phyloP scores from a whole-genome alignment of 176 grass and related monocot genomes.

The Oryza longistaminata region DNA sequence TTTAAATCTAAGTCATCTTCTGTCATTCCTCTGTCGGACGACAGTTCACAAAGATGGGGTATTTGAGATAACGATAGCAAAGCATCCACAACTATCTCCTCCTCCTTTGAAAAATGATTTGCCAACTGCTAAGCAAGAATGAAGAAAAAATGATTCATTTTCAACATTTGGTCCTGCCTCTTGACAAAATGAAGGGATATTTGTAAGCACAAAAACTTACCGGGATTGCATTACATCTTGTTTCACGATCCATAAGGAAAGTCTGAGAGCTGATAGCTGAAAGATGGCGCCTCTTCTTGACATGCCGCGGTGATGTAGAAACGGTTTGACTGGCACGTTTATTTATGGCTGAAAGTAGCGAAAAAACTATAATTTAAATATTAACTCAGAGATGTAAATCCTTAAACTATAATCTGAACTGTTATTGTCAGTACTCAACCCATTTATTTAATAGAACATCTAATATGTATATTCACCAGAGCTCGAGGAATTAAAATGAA shows the following conservation, averaged over 20 bases:
- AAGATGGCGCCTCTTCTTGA: conserved; percentile 55
- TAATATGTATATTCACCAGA: background rate
- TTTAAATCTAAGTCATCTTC: conserved; percentile 32
- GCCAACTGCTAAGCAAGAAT: conserved; percentile 40
- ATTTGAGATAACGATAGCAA: conserved; percentile 46
- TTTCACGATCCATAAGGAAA: conserved; percentile 1
- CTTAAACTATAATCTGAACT: background rate
- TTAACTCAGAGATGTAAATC: background rate
- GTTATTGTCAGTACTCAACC: background rate
- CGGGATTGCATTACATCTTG: conserved; percentile 16
- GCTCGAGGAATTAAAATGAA: background rate
- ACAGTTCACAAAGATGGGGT: conserved; percentile 1
- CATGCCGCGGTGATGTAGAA: conserved; percentile 34
- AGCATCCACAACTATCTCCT: conserved; percentile 59
- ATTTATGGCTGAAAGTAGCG: conserved; percentile 60
- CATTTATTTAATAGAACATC: background rate
- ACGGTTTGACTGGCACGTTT: conserved; percentile 29
- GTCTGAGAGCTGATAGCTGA: conserved; percentile 46
- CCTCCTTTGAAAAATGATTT: conserved; percentile 49
- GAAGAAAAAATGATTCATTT: background rate
- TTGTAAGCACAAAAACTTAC: conserved; percentile 14
- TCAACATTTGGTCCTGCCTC: background rate
- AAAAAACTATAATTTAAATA: background rate
- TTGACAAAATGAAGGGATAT: background rate
- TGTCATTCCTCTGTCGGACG: background rate